phyloP scores from a whole-genome alignment of 176 grass and related monocot genomes.

The Oryza meridionalis region DNA sequence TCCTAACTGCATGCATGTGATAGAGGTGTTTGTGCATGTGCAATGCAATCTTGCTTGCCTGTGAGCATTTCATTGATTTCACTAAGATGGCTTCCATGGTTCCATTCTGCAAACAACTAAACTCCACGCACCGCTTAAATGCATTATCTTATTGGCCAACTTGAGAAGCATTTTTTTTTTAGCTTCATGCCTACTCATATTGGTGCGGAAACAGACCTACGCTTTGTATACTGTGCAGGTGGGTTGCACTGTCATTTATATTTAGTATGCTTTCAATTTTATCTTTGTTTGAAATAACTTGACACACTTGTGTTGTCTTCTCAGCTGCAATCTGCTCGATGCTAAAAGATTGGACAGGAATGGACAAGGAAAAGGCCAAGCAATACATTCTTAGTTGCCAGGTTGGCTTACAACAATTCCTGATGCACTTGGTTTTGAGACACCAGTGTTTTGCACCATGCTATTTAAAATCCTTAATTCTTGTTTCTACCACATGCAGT shows the following conservation, averaged over 20 bases:
- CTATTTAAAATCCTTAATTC: constrained; percentile 33
- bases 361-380: constrained; percentile 81
- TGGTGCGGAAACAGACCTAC: constrained; percentile 86
- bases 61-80: constrained; percentile 14
- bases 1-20: background rate
- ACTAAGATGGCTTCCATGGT: constrained; percentile 6
- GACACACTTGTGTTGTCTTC: constrained; percentile 31
- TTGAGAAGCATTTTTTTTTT: constrained; percentile 39
- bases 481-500: constrained; percentile 60
- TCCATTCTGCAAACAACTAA: constrained; percentile 11
- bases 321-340: constrained; percentile 91
- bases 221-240: constrained; percentile 98
- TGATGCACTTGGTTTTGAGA: background rate
- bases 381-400: constrained; percentile 86
- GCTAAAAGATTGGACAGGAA: constrained; percentile 86
- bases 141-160: constrained; percentile 19
- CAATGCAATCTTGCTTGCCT: constrained; percentile 8
- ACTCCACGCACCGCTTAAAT: constrained; percentile 6
- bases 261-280: constrained; percentile 20
- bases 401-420: constrained; percentile 42
- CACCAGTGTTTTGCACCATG: constrained; percentile 8
- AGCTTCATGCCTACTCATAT: constrained; percentile 94
- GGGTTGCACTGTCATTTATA: constrained; percentile 37
- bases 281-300: background rate
- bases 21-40: background rate